Base-by-base conservation (phyloP, 1,284 basidiomycete genomes). In the Rhodotorula sp. region DNA sequence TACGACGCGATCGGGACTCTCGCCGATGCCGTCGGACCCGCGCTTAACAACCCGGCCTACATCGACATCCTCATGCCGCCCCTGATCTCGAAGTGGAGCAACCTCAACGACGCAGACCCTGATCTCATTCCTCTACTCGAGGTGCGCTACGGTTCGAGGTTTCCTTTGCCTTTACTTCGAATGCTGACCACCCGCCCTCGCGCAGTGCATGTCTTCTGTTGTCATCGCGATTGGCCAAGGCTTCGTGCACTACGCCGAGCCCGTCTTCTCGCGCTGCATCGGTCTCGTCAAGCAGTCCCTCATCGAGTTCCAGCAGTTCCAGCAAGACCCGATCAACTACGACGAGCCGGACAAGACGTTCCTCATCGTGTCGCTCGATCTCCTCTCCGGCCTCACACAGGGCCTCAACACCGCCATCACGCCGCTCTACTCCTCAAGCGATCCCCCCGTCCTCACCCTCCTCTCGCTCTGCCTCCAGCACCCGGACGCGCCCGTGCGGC, bases 1-100 rank as follows among this genome's bases (percentile, higher is more conserved):
- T 99, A 99, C 81, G 97, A 99, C 80, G 97, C 97, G 19, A 90
- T 99, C 68, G 96, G 97, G 9, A 99, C 97, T 1, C 85, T 99
- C 23, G 97, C 97, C 5, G 97, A 99, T 80, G 93, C 94, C 21
- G 96, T 99, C 52, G 95, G 94, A 13, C 81, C 88, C 56, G 91
- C 93, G 10, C 83, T 99, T 70, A 91, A 92, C 79, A 91, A 91
- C 78, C 88, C 92, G 2, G 85, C 88, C 25, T 96, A 91, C 80
- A 90, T 99, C 70, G 91, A 97, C 67, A 94, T 97, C 72, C 84
- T 99, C 75, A 97, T 99, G 94, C 95, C 95, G 8, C 92, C 96
- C 59, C 84, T 99, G 72, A 91, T 93, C 62, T 87, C 88, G 73
- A 89, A 91, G 78, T 99, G 97, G 97, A 84, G 89, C 50, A 90